Conservation (phyloP, 352 stramenopile species). For the Phytophthora sansomeana region DNA sequence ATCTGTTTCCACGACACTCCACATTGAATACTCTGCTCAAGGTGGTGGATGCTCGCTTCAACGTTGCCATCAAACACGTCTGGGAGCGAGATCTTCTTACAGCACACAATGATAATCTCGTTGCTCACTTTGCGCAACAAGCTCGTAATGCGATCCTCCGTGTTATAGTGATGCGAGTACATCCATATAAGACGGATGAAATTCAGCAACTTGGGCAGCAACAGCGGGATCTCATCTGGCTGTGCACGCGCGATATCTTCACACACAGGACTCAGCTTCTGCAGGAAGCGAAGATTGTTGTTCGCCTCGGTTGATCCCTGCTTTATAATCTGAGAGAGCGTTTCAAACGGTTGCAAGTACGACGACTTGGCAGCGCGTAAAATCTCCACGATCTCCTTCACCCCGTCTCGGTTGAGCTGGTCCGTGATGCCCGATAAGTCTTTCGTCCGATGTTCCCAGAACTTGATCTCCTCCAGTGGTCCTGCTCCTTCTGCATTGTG, state of each 20-base stretch:
- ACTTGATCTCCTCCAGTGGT: constrained; percentile 96
- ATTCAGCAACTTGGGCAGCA: constrained; percentile 93
- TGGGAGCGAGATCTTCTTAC: constrained; percentile 85
- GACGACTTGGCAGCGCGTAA: constrained; percentile 91
- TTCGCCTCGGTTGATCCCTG: constrained; percentile 92
- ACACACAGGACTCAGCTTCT: constrained; percentile 92
- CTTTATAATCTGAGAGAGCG: constrained; percentile 93
- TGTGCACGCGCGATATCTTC: constrained; percentile 87
- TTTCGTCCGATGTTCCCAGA: constrained; percentile 93
- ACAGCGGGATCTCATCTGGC: constrained; percentile 89
- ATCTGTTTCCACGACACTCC: constrained; percentile 94
- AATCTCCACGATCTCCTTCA: constrained; percentile 92
- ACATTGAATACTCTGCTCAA: constrained; percentile 94
- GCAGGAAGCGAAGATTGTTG: constrained; percentile 95
- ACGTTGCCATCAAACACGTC: constrained; percentile 96
- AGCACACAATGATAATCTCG: constrained; percentile 94
- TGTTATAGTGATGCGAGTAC: constrained; percentile 95
- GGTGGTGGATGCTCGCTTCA: constrained; percentile 82
- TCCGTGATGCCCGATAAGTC: constrained; percentile 95
- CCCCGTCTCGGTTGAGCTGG: constrained; percentile 91
- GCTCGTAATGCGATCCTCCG: constrained; percentile 92
- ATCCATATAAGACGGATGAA: constrained; percentile 96
- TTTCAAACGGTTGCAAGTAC: constrained; percentile 94
- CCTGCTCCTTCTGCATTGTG: constrained; percentile 92
- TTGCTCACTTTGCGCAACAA: constrained; percentile 95